These are phyloP conservation scores for Candida insectalens DNA, from an alignment of 805 yeast genomes.

Conservation along the genomic window DNA sequence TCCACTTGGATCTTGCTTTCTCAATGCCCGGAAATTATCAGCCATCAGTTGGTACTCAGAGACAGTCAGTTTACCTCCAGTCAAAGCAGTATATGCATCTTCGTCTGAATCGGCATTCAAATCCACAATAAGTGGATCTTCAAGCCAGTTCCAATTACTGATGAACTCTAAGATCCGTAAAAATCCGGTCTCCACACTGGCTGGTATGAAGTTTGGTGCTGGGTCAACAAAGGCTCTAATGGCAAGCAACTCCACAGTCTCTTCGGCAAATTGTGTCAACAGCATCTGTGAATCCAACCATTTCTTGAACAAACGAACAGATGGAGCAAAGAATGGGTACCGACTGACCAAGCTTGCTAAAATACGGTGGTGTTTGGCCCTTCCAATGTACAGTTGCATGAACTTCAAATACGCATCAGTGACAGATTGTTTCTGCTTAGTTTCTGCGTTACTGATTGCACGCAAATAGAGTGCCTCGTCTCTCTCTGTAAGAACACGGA, in stretches of 20 bases:
- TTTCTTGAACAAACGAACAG: constrained; percentile 74
- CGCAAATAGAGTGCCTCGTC: constrained; percentile 69
- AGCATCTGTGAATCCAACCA: constrained; percentile 86
- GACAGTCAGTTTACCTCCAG: constrained; percentile 45
- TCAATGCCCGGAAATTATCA: constrained; percentile 53
- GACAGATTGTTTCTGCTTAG: constrained; percentile 46
- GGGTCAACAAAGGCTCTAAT: constrained; percentile 80
- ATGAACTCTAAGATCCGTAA: constrained; percentile 61
- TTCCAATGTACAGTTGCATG: constrained; percentile 53
- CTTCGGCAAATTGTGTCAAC: constrained; percentile 63
- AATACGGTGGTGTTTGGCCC: constrained; percentile 74
- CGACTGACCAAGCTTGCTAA: constrained; percentile 61
- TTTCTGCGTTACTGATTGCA: constrained; percentile 58
- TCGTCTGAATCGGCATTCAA: constrained; percentile 40
- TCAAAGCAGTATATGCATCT: constrained; percentile 3
- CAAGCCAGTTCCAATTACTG: constrained; percentile 91
- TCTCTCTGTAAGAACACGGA: constrained; percentile 72
- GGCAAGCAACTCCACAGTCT: constrained; percentile 73
- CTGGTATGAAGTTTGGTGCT: constrained; percentile 67
- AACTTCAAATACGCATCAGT: constrained; percentile 58
- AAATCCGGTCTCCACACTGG: constrained; percentile 73
- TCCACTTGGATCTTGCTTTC: constrained; percentile 77
- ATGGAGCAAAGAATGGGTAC: constrained; percentile 65
- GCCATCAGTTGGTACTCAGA: constrained; percentile 53
- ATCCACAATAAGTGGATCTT: constrained; percentile 75